These are phyloP conservation scores for Logfia minima DNA, from an alignment of 129 eudicot species.

Conservation along the genomic window DNA sequence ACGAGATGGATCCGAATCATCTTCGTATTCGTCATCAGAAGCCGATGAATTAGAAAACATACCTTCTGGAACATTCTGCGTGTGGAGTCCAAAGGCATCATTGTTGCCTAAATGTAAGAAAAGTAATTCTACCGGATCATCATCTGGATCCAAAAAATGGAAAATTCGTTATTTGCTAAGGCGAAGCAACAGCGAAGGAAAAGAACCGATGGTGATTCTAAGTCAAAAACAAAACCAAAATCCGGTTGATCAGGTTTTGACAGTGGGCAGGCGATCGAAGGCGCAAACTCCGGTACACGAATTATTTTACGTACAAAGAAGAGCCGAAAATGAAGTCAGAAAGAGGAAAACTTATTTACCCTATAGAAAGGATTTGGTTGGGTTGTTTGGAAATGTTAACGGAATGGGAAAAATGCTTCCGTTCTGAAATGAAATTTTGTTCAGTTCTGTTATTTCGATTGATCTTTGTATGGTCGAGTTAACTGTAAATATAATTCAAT, in stretches of 20 bases:
- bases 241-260: background rate
- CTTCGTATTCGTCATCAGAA: constrained; percentile 59
- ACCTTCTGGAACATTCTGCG: constrained; percentile 57
- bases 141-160: constrained; percentile 46
- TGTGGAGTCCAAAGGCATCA: constrained; percentile 44
- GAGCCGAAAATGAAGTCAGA: constrained; percentile 46
- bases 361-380: constrained; percentile 52
- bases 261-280: background rate
- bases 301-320: constrained; percentile 42
- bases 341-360: constrained; percentile 61
- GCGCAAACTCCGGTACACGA: constrained; percentile 33
- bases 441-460: background rate
- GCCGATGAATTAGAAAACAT: constrained; percentile 48
- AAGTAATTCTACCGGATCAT: constrained; percentile 63
- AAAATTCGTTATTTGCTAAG: constrained; percentile 46
- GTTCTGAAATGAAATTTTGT: constrained; percentile 27
- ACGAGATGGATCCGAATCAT: background rate
- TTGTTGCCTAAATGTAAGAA: constrained; percentile 34
- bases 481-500: too few species aligned
- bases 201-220: constrained; percentile 41
- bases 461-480: too few species aligned
- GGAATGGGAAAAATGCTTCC: constrained; percentile 20
- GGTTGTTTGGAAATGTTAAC: constrained; percentile 3
- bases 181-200: constrained; percentile 69
- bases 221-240: constrained; percentile 2